Evolutionary conservation across 768 basidiomycete genomes (phyloP).

Genomic region (Clavaria fumosa): DNA sequence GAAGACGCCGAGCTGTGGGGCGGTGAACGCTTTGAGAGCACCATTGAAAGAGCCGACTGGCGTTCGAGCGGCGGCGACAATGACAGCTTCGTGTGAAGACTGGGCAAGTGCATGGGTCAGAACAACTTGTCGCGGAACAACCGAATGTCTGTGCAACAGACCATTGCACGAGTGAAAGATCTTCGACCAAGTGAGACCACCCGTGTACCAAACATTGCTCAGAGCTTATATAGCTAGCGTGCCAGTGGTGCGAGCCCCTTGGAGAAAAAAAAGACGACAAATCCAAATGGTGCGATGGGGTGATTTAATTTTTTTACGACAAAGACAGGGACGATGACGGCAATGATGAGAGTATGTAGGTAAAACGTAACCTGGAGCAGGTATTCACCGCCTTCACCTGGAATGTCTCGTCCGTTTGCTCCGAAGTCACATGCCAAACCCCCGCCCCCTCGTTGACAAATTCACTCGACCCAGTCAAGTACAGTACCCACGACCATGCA

Average conservation of each 20-base stretch:
- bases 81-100: conserved; percentile 65
- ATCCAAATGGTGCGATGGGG: conserved; percentile 9
- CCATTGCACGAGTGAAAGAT: conserved; percentile 39
- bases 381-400: conserved; percentile 4
- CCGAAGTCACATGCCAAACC: too few species aligned
- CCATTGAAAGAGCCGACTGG: conserved; percentile 92
- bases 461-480: conserved; percentile 31
- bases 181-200: too few species aligned
- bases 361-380: neutral
- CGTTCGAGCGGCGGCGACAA: conserved; percentile 86
- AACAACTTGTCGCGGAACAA: conserved; percentile 4
- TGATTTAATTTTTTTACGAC: conserved; percentile 27
- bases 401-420: too few species aligned
- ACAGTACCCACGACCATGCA: conserved; percentile 56
- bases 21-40: conserved; percentile 72
- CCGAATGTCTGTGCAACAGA: conserved; percentile 15
- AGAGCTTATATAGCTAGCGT: too few species aligned
- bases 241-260: too few species aligned
- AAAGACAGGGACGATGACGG: conserved; percentile 10
- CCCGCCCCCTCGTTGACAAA: too few species aligned
- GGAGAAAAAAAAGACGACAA: neutral
- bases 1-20: conserved; percentile 76
- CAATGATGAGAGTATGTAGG: conserved; percentile 1
- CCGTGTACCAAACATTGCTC: too few species aligned
- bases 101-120: conserved; percentile 13